A percentile compares a stretch with the other conserved stretches of the same genome.
These are phyloP conservation scores for Leccinum incarnatum DNA, from an alignment of 768 basidiomycete genomes.

Conservation along the genomic window DNA sequence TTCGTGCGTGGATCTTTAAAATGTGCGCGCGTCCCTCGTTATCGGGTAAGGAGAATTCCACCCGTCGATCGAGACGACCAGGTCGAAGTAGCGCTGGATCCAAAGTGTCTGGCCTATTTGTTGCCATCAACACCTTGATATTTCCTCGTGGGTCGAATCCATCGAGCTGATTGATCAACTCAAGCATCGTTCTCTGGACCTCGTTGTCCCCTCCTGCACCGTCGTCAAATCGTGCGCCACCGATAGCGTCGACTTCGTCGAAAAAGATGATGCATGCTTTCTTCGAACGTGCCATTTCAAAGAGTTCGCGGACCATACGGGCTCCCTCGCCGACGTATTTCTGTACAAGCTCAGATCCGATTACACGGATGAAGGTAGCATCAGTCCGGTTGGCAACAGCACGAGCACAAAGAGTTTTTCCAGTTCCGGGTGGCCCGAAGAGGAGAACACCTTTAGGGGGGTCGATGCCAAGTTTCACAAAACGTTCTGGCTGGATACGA, in stretches of 20 bases:
- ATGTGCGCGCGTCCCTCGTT: conserved; percentile 97
- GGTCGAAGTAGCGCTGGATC: conserved; percentile 96
- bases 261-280: conserved; percentile 99
- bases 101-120: conserved; percentile 97
- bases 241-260: conserved; percentile 97
- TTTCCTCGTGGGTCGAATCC: conserved; percentile 99
- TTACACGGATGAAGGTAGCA: conserved; percentile 98
- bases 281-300: conserved; percentile 98
- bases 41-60: conserved; percentile 94
- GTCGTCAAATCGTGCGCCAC: conserved; percentile 97
- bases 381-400: conserved; percentile 99
- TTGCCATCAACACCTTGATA: conserved; percentile 99
- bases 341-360: conserved; percentile 98
- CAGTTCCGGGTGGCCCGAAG: conserved; percentile 96
- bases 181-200: conserved; percentile 98
- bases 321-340: conserved; percentile 99
- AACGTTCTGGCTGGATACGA: conserved; percentile 86
- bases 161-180: conserved; percentile 97
- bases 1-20: conserved; percentile 92
- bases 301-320: conserved; percentile 96
- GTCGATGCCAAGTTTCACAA: conserved; percentile 97
- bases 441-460: conserved; percentile 97
- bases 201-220: conserved; percentile 99
- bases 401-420: conserved; percentile 96
- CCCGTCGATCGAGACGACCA: conserved; percentile 93